These are phyloP conservation scores for Stenogyne calaminthoides DNA, from an alignment of 305 asterid genomes.

Conservation along the genomic window DNA sequence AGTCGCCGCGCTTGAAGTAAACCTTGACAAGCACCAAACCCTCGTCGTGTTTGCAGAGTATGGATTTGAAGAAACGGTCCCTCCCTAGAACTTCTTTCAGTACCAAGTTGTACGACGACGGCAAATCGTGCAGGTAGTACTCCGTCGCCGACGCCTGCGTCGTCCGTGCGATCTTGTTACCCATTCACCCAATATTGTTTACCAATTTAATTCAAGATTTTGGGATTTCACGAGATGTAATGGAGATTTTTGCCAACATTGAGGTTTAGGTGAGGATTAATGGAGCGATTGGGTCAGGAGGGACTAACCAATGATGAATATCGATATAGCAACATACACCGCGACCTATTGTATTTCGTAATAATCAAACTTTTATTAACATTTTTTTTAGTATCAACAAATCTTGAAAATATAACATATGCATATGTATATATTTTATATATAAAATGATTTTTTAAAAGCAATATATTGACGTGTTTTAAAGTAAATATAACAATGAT, in stretches of 20 bases:
- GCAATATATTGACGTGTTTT: too few relatives aligned
- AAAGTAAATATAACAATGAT: too few relatives aligned
- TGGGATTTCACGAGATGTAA: neutral
- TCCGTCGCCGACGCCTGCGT: slow-evolving; percentile 99
- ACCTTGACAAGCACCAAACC: slow-evolving; percentile 97
- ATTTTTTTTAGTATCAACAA: too few relatives aligned
- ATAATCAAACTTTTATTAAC: too few relatives aligned
- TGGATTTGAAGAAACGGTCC: slow-evolving; percentile 87
- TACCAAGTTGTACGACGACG: slow-evolving; percentile 92
- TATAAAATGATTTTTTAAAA: too few relatives aligned
- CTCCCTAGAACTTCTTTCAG: slow-evolving; percentile 89
- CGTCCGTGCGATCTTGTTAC: slow-evolving; percentile 93
- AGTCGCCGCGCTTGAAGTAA: slow-evolving; percentile 96
- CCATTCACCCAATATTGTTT: slow-evolving; percentile 49
- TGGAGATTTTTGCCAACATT: slow-evolving; percentile 19
- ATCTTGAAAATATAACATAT: too few relatives aligned
- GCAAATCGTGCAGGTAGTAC: slow-evolving; percentile 95
- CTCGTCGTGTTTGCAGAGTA: slow-evolving; percentile 96
- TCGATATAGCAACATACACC: too few relatives aligned
- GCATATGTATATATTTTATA: too few relatives aligned
- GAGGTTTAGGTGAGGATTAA: neutral
- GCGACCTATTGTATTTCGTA: too few relatives aligned
- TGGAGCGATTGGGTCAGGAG: neutral
- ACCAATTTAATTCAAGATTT: neutral
- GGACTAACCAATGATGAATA: too few relatives aligned